Percentiles rank a stretch among this genome's conserved stretches.
Conservation (phyloP, 208 protist species). For the Wallacemonas collosoma region DNA sequence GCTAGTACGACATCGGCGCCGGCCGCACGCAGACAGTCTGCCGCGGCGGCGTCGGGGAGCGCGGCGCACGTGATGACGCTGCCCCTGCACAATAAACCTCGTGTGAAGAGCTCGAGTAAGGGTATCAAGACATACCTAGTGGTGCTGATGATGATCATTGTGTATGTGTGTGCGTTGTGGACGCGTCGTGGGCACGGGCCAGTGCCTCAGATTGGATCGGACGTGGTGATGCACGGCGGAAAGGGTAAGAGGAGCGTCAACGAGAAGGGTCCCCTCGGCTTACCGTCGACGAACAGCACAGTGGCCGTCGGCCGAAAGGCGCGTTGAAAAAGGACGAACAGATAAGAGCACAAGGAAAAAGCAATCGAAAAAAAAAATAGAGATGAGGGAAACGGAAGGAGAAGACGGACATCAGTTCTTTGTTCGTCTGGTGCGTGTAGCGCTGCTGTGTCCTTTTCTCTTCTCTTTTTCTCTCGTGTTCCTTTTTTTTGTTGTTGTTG, state of each 20-base stretch:
- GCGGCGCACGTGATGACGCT: background rate
- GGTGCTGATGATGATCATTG: constrained; percentile 35
- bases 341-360: too few relatives aligned
- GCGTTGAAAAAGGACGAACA: background rate
- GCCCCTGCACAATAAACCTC: background rate
- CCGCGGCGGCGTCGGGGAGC: background rate
- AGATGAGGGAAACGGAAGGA: too few relatives aligned
- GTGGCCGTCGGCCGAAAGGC: background rate
- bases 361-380: too few relatives aligned
- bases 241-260: too few relatives aligned
- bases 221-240: too few relatives aligned
- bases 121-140: constrained; percentile 41
- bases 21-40: background rate
- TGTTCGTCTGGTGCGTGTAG: background rate
- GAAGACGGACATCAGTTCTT: background rate
- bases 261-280: background rate
- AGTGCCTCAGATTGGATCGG: too few relatives aligned
- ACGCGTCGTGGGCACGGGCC: constrained; percentile 16
- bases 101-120: constrained; percentile 14
- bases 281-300: constrained; percentile 11
- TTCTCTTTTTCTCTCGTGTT: background rate
- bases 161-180: constrained; percentile 30
- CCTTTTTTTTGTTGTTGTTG: background rate
- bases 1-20: background rate
- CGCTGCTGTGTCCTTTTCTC: background rate